Conservation (phyloP, 306 rosid genomes). For the Luffa aegyptiaca region DNA sequence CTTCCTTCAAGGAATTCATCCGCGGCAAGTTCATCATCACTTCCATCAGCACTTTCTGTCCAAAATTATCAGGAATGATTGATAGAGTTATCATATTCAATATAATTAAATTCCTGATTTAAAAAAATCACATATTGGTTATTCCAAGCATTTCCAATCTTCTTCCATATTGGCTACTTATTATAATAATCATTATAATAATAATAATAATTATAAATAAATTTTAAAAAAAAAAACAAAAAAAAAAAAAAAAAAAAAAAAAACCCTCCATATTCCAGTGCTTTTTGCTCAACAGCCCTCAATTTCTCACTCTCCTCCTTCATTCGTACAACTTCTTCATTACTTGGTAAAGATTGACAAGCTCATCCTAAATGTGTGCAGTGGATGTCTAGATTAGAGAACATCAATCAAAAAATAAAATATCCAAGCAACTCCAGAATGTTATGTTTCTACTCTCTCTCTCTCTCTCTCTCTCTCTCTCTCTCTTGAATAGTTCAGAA, state of each 20-base stretch:
- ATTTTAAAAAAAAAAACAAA: too few species aligned
- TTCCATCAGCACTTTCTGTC: constrained; percentile 60
- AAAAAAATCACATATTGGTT: background rate
- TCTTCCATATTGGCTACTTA: background rate
- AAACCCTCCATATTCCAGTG: background rate
- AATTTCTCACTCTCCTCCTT: background rate
- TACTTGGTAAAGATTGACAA: background rate
- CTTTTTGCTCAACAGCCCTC: background rate
- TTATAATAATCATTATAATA: background rate
- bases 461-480: too few species aligned
- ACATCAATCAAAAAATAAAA: background rate
- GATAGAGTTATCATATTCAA: background rate
- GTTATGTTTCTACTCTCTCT: background rate
- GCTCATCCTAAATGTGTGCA: background rate
- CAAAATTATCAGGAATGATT: background rate
- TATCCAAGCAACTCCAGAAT: background rate
- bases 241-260: background rate
- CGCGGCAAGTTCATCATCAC: constrained; percentile 57
- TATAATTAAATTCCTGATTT: background rate
- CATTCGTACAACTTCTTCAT: background rate
- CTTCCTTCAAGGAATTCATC: constrained; percentile 45
- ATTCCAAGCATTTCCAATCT: background rate
- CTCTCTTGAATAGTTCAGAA: background rate
- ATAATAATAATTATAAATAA: too few species aligned
- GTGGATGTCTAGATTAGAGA: background rate